Evolutionary conservation across 2,329 filamentous ascomycete species (phyloP), one percentile per base, ranked within the genome.

Genomic region (Thelonectria rubi): DNA sequence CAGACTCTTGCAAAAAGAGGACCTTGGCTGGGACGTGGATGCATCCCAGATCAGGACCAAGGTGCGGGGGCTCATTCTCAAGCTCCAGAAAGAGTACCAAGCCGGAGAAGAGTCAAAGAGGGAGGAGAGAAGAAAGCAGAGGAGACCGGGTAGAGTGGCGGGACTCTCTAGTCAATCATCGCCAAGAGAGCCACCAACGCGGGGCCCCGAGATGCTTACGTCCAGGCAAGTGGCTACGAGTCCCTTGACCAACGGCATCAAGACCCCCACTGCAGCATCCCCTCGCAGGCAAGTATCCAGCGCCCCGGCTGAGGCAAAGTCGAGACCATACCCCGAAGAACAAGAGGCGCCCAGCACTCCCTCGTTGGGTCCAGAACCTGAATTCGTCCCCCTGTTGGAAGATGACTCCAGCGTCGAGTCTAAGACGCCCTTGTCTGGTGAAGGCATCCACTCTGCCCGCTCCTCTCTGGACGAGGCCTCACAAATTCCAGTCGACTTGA

Each of bases 61-160:
- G 5, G 87, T 97, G 43, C 87, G 93, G 30, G 75, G 86, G 0
- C 82, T 90, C 40, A 81, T 97, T 1, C 83, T 92, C 52, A 64
- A 77, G 1, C 80, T 94, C 17, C 86, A 92, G 58, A 72, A 79
- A 8, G 79, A 86, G 65, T 89, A 91, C 67, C 80, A 83, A 46
- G 72, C 75, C 15, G 74, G 76, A 10, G 72, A 78, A 52, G 74
- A 80, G 40, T 72, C 74, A 15, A 77, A 78, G 32, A 79, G 74
- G 52, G 76, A 77, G 37, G 71, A 74, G 60, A 76, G 74, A 62
- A 69, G 69, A 21, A 57, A 17, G 20, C 66, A 69, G 40, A 69
- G 67, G 17, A 76, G 73, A 52, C 63, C 62, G 3, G 74, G 74
- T 43, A 72, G 68, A 20, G 73, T 72, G 56, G 65, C 55, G 30